These are phyloP conservation scores for Coemansia sp. DNA, from an alignment of 192 early-diverging fungal genomes.

Conservation along the genomic window DNA sequence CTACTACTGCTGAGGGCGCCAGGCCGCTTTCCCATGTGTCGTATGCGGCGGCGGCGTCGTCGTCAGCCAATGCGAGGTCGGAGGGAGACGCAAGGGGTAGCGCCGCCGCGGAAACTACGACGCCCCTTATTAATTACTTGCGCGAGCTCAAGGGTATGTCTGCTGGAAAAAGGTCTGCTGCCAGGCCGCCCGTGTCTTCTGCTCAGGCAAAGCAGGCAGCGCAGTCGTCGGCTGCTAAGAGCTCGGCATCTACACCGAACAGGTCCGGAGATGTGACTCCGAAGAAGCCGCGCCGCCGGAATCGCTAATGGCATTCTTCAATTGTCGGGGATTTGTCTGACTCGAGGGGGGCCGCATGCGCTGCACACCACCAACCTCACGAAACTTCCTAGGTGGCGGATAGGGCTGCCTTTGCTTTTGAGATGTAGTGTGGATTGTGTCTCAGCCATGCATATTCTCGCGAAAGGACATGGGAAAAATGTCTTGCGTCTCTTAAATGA, in stretches of 20 bases:
- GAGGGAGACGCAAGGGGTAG: neutral
- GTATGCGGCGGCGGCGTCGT: conserved; percentile 36
- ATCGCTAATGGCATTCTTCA: conserved; percentile 10
- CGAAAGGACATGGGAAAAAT: neutral
- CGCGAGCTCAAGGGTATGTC: conserved; percentile 32
- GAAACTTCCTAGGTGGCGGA: too few relatives aligned
- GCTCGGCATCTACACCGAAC: neutral
- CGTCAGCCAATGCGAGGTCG: neutral
- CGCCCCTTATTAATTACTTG: conserved; percentile 43
- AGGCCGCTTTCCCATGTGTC: conserved; percentile 9
- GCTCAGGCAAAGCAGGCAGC: neutral
- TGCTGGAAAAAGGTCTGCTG: neutral
- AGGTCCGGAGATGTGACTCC: conserved; percentile 3
- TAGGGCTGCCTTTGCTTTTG: too few relatives aligned
- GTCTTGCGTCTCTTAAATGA: neutral
- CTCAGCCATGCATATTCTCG: conserved; percentile 4
- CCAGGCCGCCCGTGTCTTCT: neutral
- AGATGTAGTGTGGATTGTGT: neutral
- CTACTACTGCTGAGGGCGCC: neutral
- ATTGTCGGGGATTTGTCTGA: too few relatives aligned
- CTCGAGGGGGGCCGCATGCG: too few relatives aligned
- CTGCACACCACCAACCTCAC: neutral
- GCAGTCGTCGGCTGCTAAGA: neutral
- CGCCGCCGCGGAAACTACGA: conserved; percentile 1
- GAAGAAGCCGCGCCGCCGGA: conserved; percentile 18